Evolutionary conservation across 2,329 filamentous ascomycete genomes (phyloP).

Genomic region (Cryphonectria japonica): DNA sequence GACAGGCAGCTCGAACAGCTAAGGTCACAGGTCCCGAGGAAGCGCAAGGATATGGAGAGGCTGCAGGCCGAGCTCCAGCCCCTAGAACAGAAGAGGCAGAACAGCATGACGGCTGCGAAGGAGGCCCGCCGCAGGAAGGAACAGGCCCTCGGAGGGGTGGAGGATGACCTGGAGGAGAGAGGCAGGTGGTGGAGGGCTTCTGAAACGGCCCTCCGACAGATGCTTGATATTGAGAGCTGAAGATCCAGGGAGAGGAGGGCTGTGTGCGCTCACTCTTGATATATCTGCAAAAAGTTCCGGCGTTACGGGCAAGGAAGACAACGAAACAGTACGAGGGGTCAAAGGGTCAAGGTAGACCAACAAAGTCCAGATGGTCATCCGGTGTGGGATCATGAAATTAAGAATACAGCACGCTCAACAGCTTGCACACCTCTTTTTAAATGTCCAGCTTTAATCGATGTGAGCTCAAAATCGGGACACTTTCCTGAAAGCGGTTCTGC

Average conservation of each 20-base stretch:
- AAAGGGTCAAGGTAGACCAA: background rate
- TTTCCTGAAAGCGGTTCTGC: too few species aligned
- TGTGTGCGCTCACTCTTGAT: background rate
- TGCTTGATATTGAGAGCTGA: constrained; percentile 60
- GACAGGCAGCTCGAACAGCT: constrained; percentile 67
- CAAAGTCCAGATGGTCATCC: too few species aligned
- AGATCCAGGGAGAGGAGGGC: too few species aligned
- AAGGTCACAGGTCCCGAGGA: constrained; percentile 65
- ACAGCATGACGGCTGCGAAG: constrained; percentile 67
- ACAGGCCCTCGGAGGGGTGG: constrained; percentile 64
- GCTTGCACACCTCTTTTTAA: too few species aligned
- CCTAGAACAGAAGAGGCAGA: constrained; percentile 68
- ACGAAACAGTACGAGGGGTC: background rate
- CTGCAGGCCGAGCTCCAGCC: constrained; percentile 70
- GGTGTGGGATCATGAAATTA: background rate
- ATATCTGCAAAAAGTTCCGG: constrained; percentile 14
- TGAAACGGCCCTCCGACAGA: constrained; percentile 65
- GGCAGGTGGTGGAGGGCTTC: constrained; percentile 75
- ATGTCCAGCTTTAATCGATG: too few species aligned
- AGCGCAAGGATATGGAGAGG: constrained; percentile 68
- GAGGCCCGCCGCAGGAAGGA: constrained; percentile 73
- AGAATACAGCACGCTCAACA: background rate
- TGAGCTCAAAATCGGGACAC: too few species aligned
- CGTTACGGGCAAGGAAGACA: constrained; percentile 1
- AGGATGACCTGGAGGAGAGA: constrained; percentile 75